Conservation (phyloP, 108 stramenopile genomes). For the Seminavis robusta region DNA sequence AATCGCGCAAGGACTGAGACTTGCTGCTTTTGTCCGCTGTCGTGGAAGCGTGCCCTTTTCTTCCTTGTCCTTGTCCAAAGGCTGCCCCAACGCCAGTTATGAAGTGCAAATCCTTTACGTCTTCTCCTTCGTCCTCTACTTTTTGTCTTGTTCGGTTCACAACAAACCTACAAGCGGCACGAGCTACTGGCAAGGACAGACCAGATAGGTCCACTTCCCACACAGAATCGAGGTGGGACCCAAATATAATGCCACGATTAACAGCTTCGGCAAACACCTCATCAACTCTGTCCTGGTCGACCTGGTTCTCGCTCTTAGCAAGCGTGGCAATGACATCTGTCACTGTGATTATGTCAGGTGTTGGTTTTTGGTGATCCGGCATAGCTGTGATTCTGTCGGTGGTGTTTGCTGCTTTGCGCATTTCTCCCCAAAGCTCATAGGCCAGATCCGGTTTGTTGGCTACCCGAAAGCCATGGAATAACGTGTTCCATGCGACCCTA, state of each 20-base stretch:
- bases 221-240: conserved; percentile 45
- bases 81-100: conserved; percentile 65
- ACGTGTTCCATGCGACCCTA: conserved; percentile 73
- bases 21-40: background rate
- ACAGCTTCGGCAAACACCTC: conserved; percentile 73
- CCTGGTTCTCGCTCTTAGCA: conserved; percentile 26
- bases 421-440: conserved; percentile 65
- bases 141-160: conserved; percentile 13
- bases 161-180: conserved; percentile 66
- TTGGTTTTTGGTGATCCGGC: background rate
- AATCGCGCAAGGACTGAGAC: conserved; percentile 36
- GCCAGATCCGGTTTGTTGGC: conserved; percentile 42
- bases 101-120: conserved; percentile 51
- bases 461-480: conserved; percentile 68
- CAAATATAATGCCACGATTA: conserved; percentile 48
- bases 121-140: conserved; percentile 2
- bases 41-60: background rate
- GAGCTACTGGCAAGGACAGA: conserved; percentile 70
- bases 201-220: conserved; percentile 72
- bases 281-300: conserved; percentile 32
- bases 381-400: background rate
- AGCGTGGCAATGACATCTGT: conserved; percentile 72
- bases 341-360: conserved; percentile 81
- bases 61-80: conserved; percentile 8
- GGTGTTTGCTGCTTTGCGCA: conserved; percentile 30